Evolutionary conservation across 2,329 filamentous ascomycete species (phyloP), one percentile per base, ranked within the genome.

Genomic region (Bipolaris oryzae): DNA sequence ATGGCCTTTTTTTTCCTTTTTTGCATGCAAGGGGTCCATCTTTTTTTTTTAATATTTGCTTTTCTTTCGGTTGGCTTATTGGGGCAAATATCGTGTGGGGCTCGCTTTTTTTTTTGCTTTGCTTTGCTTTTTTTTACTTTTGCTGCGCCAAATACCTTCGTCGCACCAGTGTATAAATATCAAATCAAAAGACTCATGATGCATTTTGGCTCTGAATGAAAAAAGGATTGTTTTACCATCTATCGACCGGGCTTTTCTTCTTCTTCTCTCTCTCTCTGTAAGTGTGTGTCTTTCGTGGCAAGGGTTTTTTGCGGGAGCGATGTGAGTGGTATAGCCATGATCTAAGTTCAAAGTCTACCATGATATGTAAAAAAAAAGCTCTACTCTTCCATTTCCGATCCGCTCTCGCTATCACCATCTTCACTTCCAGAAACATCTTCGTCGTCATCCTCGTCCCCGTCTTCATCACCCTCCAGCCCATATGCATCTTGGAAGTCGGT

Each of bases 401-500:
- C 71, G 42, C 64, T 68, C 7, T 51, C 56, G 5, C 65, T 66
- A 18, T 50, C 75, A 13, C 23, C 58, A 16, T 21, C 48, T 6
- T 53, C 62, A 43, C 56, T 87, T 86, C 0, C 83, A 82, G 0
- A 84, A 83, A 48, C 35, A 1, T 50, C 48, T 7, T 51, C 38
- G 9, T 49, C 46, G 34, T 1, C 83, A 0, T 87, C 87, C 0
- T 1, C 83, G 0, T 87, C 87, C 0, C 85, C 84, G 0, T 83
- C 81, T 3, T 83, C 84, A 2, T 80, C 81, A 2, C 82, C 83
- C 73, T 89, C 84, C 44, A 97, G 78, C 0, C 94, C 94, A 73
- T 98, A 98, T 69, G 92, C 91, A 62, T 97, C 91, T 74, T 96
- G 87, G 76, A 96, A 98, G 68, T 90, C 84, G 39, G 87, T 86